These are phyloP conservation scores for Fusarium piperis DNA, from an alignment of 2,329 filamentous ascomycete species.

Conservation along the genomic window DNA sequence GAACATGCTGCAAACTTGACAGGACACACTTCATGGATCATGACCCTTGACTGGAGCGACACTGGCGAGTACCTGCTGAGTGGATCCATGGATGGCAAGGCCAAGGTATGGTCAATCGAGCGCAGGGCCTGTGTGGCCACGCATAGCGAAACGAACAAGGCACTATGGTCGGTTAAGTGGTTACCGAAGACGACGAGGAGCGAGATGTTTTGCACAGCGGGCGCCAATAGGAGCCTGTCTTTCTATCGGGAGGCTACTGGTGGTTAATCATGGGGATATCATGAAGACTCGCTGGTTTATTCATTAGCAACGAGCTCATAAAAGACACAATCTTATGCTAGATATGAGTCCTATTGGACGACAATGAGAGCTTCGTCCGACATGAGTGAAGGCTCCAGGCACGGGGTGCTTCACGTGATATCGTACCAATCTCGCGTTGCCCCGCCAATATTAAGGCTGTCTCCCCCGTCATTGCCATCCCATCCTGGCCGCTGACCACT, in stretches of 20 bases:
- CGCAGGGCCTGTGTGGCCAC: conserved; percentile 87
- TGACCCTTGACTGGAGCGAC: conserved; percentile 90
- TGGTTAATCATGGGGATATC: conserved; percentile 16
- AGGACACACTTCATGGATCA: conserved; percentile 87
- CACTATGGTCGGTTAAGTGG: conserved; percentile 87
- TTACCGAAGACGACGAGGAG: conserved; percentile 75
- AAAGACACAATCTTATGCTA: not conserved
- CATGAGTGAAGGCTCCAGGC: not conserved
- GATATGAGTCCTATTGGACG: not conserved
- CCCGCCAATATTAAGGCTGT: conserved; percentile 56
- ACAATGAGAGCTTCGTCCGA: not conserved
- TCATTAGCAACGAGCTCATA: not conserved
- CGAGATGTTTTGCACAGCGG: conserved; percentile 81
- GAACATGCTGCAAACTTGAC: conserved; percentile 89
- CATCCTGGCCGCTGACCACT: conserved; percentile 21
- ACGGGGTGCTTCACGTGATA: conserved; percentile 55
- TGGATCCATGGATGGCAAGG: conserved; percentile 90
- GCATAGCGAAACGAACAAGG: conserved; percentile 88
- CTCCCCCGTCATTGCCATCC: conserved; percentile 36
- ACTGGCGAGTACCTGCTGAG: conserved; percentile 92
- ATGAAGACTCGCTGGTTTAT: not conserved
- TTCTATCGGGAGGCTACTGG: conserved; percentile 84
- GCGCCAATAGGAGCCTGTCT: conserved; percentile 77
- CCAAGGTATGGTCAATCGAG: conserved; percentile 95
- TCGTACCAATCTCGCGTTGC: conserved; percentile 63